Evolutionary conservation across 495 filamentous ascomycete genomes (phyloP).

Genomic region (Podospora comata): DNA sequence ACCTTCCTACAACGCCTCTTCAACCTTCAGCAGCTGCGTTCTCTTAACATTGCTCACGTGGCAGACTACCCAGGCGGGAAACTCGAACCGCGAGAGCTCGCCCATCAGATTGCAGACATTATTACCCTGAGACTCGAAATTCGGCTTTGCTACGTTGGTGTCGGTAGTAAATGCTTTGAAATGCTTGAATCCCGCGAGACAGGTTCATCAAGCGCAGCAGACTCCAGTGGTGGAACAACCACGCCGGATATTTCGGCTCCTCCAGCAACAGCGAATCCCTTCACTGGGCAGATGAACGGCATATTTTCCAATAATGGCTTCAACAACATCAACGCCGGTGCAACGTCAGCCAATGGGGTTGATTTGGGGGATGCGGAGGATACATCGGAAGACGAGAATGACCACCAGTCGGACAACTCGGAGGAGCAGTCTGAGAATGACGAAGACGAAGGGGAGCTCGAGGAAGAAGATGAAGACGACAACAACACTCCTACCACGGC

Average conservation of each 20-base stretch:
- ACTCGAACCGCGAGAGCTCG: constrained; percentile 68
- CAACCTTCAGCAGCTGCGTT: constrained; percentile 67
- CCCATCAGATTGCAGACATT: constrained; percentile 78
- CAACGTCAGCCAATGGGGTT: constrained; percentile 9
- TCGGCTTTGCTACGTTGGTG: constrained; percentile 78
- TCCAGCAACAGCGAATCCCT: neutral
- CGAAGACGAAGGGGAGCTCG: constrained; percentile 51
- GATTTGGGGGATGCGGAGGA: constrained; percentile 48
- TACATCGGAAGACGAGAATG: constrained; percentile 21
- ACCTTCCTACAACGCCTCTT: constrained; percentile 82
- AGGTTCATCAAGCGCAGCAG: constrained; percentile 30
- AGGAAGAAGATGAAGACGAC: constrained; percentile 51
- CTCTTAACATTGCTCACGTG: constrained; percentile 76
- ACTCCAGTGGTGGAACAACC: neutral
- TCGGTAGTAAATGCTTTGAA: constrained; percentile 81
- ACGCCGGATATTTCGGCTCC: neutral
- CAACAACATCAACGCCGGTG: neutral
- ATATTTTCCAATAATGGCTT: neutral
- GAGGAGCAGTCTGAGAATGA: constrained; percentile 48
- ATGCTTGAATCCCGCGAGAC: constrained; percentile 63
- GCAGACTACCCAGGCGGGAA: constrained; percentile 56
- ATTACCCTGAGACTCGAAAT: constrained; percentile 84
- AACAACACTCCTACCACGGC: constrained; percentile 42
- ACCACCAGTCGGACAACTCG: constrained; percentile 29
- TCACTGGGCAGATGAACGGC: neutral